Conservation (phyloP, 1,284 basidiomycete genomes). For the Coniophora puteana region DNA sequence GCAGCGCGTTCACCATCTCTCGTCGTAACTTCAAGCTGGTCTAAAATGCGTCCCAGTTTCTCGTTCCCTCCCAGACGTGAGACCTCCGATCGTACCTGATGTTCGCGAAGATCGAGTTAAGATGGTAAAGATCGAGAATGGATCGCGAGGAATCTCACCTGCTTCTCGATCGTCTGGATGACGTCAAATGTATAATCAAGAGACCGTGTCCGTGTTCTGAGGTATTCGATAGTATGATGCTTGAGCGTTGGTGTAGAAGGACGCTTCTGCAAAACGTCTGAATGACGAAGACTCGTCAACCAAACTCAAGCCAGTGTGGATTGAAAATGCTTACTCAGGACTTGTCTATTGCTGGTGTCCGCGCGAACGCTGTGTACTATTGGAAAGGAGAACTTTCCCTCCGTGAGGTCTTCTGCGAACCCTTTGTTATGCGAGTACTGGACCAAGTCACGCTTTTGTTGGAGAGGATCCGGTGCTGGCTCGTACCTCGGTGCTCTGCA, state of each 20-base stretch:
- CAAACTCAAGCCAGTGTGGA: not conserved
- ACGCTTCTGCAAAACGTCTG: constrained; percentile 87
- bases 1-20: too few relatives aligned
- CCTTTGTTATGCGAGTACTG: constrained; percentile 92
- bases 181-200: constrained; percentile 68
- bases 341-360: constrained; percentile 68
- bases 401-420: constrained; percentile 91
- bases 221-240: constrained; percentile 74
- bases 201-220: constrained; percentile 63
- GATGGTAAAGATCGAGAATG: not conserved
- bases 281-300: constrained; percentile 1
- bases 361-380: constrained; percentile 86
- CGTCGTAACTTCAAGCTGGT: too few relatives aligned
- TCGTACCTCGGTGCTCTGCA: constrained; percentile 78
- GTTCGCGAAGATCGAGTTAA: not conserved
- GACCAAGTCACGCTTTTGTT: not conserved
- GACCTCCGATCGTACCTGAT: constrained; percentile 33
- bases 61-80: constrained; percentile 22
- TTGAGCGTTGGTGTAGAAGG: constrained; percentile 81
- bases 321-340: constrained; percentile 66
- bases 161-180: constrained; percentile 46
- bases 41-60: constrained; percentile 24
- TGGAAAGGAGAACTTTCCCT: constrained; percentile 97
- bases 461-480: not conserved
- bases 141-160: constrained; percentile 32